Conservation (phyloP, 2,329 filamentous ascomycete species). For the Xylaria digitata region DNA sequence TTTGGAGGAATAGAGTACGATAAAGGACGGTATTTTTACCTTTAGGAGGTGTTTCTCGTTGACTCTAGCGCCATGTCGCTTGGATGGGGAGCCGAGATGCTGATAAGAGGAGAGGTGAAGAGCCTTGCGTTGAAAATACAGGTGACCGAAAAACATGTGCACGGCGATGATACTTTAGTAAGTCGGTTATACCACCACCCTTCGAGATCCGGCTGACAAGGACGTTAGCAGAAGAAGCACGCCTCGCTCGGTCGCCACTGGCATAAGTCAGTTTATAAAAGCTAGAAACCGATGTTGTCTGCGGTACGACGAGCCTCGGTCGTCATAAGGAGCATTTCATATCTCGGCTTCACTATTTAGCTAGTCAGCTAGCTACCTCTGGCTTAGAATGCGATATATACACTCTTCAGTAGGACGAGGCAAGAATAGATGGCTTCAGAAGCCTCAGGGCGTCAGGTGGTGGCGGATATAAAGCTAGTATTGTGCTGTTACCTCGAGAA, state of each 20-base stretch:
- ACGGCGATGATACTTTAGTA: neutral
- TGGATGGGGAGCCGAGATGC: neutral
- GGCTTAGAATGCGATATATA: too few species aligned
- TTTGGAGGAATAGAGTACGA: neutral
- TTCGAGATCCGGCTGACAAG: conserved; percentile 5
- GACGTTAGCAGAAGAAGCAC: neutral
- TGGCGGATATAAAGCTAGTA: too few species aligned
- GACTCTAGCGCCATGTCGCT: neutral
- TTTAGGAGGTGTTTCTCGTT: neutral
- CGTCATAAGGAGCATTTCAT: too few species aligned
- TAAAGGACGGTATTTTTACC: neutral
- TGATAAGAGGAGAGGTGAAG: neutral
- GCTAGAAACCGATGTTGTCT: too few species aligned
- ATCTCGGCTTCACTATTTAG: too few species aligned
- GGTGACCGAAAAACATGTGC: neutral
- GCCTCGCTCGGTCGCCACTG: neutral
- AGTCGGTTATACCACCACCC: neutral
- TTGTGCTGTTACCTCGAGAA: too few species aligned
- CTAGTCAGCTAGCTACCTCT: too few species aligned
- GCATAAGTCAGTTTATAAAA: neutral
- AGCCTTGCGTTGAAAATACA: neutral
- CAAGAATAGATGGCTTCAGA: too few species aligned
- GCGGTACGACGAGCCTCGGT: too few species aligned
- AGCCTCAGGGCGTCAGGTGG: too few species aligned
- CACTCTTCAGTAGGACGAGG: too few species aligned